Evolutionary conservation across 2,329 filamentous ascomycete species (phyloP).

Genomic region (Botryosphaeria agaves): DNA sequence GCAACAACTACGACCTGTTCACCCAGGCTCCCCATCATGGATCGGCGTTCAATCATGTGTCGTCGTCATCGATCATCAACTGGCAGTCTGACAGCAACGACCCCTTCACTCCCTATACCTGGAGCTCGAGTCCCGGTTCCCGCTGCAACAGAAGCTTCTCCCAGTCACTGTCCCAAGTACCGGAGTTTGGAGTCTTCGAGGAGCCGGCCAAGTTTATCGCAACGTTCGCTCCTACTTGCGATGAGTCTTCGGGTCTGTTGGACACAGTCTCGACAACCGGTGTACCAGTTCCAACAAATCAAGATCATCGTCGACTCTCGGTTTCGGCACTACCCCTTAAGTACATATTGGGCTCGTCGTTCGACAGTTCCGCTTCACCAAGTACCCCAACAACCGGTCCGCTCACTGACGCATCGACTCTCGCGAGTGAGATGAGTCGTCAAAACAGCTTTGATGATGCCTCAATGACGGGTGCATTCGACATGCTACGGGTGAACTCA

Average conservation of each 20-base stretch:
- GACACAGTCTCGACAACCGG: too few species aligned
- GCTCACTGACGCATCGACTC: slow-evolving; percentile 18
- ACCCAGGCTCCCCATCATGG: neutral
- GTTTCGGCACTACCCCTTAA: too few species aligned
- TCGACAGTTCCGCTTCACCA: slow-evolving; percentile 17
- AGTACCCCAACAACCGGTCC: slow-evolving; percentile 17
- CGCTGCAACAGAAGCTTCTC: too few species aligned
- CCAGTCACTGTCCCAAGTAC: too few species aligned
- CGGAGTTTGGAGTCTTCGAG: too few species aligned
- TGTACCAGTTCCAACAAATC: too few species aligned
- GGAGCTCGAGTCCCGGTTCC: neutral
- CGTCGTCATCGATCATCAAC: slow-evolving; percentile 4
- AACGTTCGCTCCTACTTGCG: slow-evolving; percentile 3
- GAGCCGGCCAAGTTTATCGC: neutral
- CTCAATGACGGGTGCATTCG: slow-evolving; percentile 21
- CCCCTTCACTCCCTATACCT: neutral
- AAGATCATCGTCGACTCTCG: too few species aligned
- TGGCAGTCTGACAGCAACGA: neutral
- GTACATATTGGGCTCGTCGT: too few species aligned
- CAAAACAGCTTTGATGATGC: slow-evolving; percentile 23
- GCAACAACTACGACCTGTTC: neutral
- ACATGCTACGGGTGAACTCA: slow-evolving; percentile 23
- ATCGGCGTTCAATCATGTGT: too few species aligned
- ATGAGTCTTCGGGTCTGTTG: too few species aligned
- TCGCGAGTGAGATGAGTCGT: slow-evolving; percentile 26